phyloP scores from a whole-genome alignment of 108 stramenopile species.

The Cyclotella kingstonii region DNA sequence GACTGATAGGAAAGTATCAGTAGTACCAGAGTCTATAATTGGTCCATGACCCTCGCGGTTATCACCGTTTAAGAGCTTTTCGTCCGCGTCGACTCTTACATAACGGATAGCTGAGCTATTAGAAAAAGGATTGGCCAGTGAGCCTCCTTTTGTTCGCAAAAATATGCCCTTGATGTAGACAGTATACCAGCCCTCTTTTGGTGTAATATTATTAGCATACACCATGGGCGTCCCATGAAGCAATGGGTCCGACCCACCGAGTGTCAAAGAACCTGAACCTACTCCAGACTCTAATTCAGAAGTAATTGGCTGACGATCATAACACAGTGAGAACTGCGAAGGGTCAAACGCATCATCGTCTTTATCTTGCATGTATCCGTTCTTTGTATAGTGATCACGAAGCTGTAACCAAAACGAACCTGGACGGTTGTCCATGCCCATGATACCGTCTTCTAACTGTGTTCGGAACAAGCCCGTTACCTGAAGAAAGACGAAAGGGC shows the following conservation, averaged over 20 bases:
- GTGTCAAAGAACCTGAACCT: constrained; percentile 30
- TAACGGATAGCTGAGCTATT: background rate
- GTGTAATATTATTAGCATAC: constrained; percentile 28
- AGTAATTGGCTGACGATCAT: constrained; percentile 43
- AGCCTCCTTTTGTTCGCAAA: constrained; percentile 35
- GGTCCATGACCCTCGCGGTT: constrained; percentile 8
- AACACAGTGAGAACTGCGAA: constrained; percentile 60
- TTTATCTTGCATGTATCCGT: background rate
- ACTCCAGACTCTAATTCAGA: constrained; percentile 31
- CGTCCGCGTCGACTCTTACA: constrained; percentile 16
- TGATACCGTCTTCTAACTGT: constrained; percentile 91
- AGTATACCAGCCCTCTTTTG: constrained; percentile 32
- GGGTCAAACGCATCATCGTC: constrained; percentile 44
- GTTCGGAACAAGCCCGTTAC: constrained; percentile 85
- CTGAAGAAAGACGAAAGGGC: background rate
- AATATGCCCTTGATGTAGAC: constrained; percentile 30
- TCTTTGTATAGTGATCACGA: constrained; percentile 33
- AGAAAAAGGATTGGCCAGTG: constrained; percentile 5
- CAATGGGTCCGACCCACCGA: constrained; percentile 39
- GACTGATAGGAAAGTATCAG: constrained; percentile 50
- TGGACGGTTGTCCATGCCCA: constrained; percentile 65
- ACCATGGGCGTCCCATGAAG: constrained; percentile 42
- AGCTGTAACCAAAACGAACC: constrained; percentile 64
- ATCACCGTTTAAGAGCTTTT: constrained; percentile 19
- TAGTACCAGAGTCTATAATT: constrained; percentile 57